phyloP scores from a whole-genome alignment of 225 moss, liverwort and hornwort genomes.

The Thuidium tamariscinum region DNA sequence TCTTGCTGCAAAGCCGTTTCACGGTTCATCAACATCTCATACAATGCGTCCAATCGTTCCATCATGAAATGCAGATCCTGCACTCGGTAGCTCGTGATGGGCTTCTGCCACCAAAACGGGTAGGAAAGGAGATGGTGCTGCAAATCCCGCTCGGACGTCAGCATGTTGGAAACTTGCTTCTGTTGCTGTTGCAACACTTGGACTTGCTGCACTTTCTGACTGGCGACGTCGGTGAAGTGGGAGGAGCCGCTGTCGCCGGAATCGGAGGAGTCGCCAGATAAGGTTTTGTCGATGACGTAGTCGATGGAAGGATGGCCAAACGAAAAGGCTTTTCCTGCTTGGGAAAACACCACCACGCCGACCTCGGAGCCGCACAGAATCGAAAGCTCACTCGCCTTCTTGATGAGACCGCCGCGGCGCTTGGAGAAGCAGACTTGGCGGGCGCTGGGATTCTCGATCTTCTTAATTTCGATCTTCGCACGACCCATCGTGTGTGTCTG shows the following conservation, averaged over 20 bases:
- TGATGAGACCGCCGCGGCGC: conserved; percentile 40
- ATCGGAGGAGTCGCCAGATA: neutral
- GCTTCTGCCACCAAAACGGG: conserved; percentile 48
- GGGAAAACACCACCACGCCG: conserved; percentile 46
- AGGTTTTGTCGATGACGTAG: conserved; percentile 37
- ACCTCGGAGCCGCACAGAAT: conserved; percentile 46
- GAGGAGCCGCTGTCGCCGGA: conserved; percentile 13
- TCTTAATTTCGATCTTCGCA: conserved; percentile 55
- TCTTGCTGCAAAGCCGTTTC: conserved; percentile 4
- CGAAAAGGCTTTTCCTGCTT: conserved; percentile 48
- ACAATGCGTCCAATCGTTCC: conserved; percentile 20
- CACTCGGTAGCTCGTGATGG: neutral
- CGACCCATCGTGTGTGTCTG: conserved; percentile 19
- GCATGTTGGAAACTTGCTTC: conserved; percentile 12
- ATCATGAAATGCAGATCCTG: conserved; percentile 15
- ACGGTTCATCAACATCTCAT: conserved; percentile 14
- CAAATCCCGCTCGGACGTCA: conserved; percentile 11
- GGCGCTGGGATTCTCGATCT: conserved; percentile 46
- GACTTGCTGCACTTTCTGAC: conserved; percentile 42
- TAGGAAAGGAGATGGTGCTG: conserved; percentile 9
- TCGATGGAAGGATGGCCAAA: conserved; percentile 49
- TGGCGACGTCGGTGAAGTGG: neutral
- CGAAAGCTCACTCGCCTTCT: conserved; percentile 53
- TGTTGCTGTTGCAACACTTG: conserved; percentile 31
- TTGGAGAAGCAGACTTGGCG: conserved; percentile 55